A percentile compares a stretch with the other conserved stretches of the same genome.
phyloP scores from a whole-genome alignment of 2,329 filamentous ascomycete species.

The Cylindrodendrum hubeiense region DNA sequence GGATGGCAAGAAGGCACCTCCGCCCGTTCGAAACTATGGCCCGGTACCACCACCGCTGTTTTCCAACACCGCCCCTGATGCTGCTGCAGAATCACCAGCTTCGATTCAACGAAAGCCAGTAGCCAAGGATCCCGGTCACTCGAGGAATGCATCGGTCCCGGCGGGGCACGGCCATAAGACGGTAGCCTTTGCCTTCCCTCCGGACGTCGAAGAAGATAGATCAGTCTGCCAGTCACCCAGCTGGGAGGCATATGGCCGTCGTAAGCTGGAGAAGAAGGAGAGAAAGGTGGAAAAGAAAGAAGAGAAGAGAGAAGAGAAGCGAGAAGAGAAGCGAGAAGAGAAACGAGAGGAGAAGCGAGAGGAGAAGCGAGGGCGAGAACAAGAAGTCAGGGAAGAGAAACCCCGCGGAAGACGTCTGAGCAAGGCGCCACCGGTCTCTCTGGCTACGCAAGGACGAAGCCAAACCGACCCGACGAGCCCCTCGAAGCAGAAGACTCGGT shows the following conservation, averaged over 20 bases:
- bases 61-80: constrained; percentile 24
- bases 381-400: constrained; percentile 26
- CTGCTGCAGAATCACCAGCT: constrained; percentile 26
- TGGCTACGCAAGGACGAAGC: constrained; percentile 32
- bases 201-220: constrained; percentile 45
- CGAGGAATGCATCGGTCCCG: constrained; percentile 23
- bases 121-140: constrained; percentile 4
- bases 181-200: constrained; percentile 49
- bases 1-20: constrained; percentile 37
- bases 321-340: constrained; percentile 43
- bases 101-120: constrained; percentile 36
- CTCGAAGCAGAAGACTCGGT: constrained; percentile 39
- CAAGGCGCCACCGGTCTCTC: constrained; percentile 47
- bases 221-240: constrained; percentile 72
- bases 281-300: constrained; percentile 57
- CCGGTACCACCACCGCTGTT: constrained; percentile 37
- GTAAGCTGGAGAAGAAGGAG: constrained; percentile 65
- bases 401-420: constrained; percentile 46
- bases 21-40: constrained; percentile 42
- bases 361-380: constrained; percentile 21
- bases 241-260: constrained; percentile 69
- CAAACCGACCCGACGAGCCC: constrained; percentile 31
- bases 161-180: constrained; percentile 40
- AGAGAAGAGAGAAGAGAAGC: constrained; percentile 48
- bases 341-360: constrained; percentile 43